Base-by-base conservation (phyloP, 768 basidiomycete genomes). In the Leccinum variicolor region DNA sequence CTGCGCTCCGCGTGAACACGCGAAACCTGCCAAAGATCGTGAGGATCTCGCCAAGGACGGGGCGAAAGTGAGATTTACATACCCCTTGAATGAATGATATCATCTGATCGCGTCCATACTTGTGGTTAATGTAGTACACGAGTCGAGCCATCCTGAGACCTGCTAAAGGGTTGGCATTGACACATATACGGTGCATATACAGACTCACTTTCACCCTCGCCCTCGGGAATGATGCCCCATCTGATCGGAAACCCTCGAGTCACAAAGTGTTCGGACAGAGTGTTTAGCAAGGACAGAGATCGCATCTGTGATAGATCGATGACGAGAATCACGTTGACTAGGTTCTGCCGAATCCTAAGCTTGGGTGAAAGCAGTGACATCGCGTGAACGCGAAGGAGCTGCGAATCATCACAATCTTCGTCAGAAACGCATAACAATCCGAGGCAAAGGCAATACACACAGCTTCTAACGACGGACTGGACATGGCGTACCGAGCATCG, bases 221-320 rank as follows among this genome's bases (percentile, higher is more conserved):
- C 78, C 55, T 86, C 83, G 3, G 84, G 94, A 2, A 95, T 92
- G 49, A 98, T 68, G 13, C 96, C 96, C 70, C 94, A 94, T 17
- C 92, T 79, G 62, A 94, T 81, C 0, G 94, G 92, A 46, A 92
- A 76, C 15, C 79, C 81, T 33, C 92, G 79, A 28, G 82, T 75
- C 52, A 98, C 84, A 68, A 96, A 85, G 56, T 78, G 82, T 15
- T 81, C 78, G 48, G 97, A 79, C 1, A 87, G 73, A 1, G 80
- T 81, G 3, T 78, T 75, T 50, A 98, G 75, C 66, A 92, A 84
- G 10, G 82, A 76, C 8, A 94, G 63, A 39, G 80, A 81, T 5
- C 76, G 71, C 0, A 79, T 74, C 43, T 83, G 80, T 8, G 92
- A 86, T 1, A 98, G 78, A 69, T 98, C 95, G 33, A 96, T 76